Evolutionary conservation across 495 filamentous ascomycete genomes (phyloP).

Genomic region (Penicillium daleae): DNA sequence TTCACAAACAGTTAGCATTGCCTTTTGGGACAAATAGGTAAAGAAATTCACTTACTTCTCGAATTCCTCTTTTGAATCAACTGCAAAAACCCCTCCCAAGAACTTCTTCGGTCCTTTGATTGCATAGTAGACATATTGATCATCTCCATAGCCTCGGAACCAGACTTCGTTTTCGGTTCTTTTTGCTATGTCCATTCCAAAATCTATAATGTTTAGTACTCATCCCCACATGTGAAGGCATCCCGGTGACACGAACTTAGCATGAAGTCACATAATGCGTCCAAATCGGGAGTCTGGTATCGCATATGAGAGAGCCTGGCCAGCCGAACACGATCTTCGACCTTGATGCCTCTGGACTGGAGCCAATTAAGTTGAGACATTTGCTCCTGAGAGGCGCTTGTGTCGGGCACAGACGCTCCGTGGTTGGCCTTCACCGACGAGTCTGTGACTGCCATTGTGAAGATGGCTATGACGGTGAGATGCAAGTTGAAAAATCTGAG

Average conservation of each 20-base stretch:
- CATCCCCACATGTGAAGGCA: not conserved
- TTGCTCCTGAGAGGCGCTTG: not conserved
- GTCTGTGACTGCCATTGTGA: no score
- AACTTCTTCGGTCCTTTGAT: conserved; percentile 53
- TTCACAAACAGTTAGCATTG: no score
- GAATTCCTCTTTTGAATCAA: conserved; percentile 59
- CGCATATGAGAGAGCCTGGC: conserved; percentile 44
- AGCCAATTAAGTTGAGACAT: conserved; percentile 33
- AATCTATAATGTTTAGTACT: conserved; percentile 39
- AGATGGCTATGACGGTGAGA: no score
- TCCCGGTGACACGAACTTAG: conserved; percentile 19
- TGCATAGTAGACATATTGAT: conserved; percentile 59
- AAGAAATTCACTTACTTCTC: conserved; percentile 25
- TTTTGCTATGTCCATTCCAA: conserved; percentile 55
- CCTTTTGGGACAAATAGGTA: no score
- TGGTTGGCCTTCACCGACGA: not conserved
- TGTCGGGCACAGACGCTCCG: not conserved
- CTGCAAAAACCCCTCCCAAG: conserved; percentile 57
- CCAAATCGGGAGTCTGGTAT: conserved; percentile 49
- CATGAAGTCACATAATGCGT: conserved; percentile 40
- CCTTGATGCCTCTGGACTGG: conserved; percentile 32
- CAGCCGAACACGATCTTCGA: conserved; percentile 37
- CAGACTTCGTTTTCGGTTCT: conserved; percentile 53
- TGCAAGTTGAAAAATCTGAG: no score
- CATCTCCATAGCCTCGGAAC: conserved; percentile 62